These are phyloP conservation scores for Hymenoscyphus repandus DNA, from an alignment of 2,329 filamentous ascomycete genomes.

Conservation along the genomic window DNA sequence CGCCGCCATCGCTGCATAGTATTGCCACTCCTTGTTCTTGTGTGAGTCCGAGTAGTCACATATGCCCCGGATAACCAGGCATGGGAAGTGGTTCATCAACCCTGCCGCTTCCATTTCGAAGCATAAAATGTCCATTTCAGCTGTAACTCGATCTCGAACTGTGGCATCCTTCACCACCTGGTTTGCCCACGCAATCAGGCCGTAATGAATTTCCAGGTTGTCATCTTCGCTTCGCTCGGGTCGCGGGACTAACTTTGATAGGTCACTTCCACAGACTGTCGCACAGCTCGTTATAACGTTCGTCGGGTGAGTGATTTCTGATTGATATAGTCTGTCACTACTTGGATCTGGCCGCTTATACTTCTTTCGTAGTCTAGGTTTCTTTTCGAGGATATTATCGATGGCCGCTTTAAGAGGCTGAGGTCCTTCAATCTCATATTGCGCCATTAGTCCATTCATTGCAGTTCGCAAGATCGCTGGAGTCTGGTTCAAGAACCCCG, in stretches of 20 bases:
- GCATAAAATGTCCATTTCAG: conserved; percentile 6
- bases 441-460: conserved; percentile 20
- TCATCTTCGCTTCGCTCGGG: conserved; percentile 13
- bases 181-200: conserved; percentile 13
- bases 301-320: conserved; percentile 10
- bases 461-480: conserved; percentile 22
- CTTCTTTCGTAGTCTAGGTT: conserved; percentile 24
- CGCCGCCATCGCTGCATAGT: conserved; percentile 9
- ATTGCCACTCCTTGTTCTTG: conserved; percentile 12
- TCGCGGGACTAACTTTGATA: conserved; percentile 17
- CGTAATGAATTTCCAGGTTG: conserved; percentile 8
- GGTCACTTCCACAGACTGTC: conserved; percentile 19
- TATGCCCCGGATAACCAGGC: conserved; percentile 17
- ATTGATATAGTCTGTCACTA: conserved; percentile 29
- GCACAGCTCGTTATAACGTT: conserved; percentile 13
- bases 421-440: conserved; percentile 19
- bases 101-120: conserved; percentile 10
- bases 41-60: conserved; percentile 18
- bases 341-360: conserved; percentile 24
- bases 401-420: conserved; percentile 17
- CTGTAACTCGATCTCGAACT: not conserved
- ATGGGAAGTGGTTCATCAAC: conserved; percentile 10
- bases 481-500: conserved; percentile 17
- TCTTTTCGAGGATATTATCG: conserved; percentile 20
- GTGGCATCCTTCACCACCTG: conserved; percentile 9